Base-by-base conservation (phyloP, 169 alveolate species). In the Babesia sp. region DNA sequence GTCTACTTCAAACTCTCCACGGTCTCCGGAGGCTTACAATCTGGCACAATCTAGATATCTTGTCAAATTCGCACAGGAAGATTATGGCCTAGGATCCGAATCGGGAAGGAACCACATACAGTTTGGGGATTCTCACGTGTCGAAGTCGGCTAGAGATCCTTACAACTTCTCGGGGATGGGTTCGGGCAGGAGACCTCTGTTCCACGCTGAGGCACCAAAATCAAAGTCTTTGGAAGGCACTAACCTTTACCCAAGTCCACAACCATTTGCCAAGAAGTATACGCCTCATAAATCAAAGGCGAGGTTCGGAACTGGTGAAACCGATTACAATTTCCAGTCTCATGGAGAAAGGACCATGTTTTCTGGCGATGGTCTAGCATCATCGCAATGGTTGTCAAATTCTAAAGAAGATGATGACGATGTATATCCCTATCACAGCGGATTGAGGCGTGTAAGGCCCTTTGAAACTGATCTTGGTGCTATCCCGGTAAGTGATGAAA, bases 1-100 rank as follows among this genome's bases (percentile, higher is more conserved):
- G 74, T 46, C 74, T 2, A 46, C 74, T 26, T 3, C 39, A 26
- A 64, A 64, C 54, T 64, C 74, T 42, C 74, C 74, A 4, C 22
- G 63, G 63, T 48, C 59, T 6, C 51, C 59, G n/a, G 73, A 63
- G 22, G 61, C 53, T 14, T 6, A 14, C 1, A 16, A 22, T 7
- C 45, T 7, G 29, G 2, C 28, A 11, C 42, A 57, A 2, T 31
- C 58, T 42, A 18, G 46, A 12, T 48, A 63, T 28, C 1, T 46
- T 29, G 28, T 14, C 33, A 42, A n/a, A n/a, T 63, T 37, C 48
- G 50, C 73, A 2, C 9, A 39, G 11, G 71, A 59, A 12, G 71
- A 59, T 39, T 22, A 41, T 58, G n/a, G 9, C 18, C 14, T 14
- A 6, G 11, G 16, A 36, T 16, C 45, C 7, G 31, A 59, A 26